Evolutionary conservation across 805 yeast species (phyloP), one percentile per base, ranked within the genome.

Genomic region (Candida wancherniae): DNA sequence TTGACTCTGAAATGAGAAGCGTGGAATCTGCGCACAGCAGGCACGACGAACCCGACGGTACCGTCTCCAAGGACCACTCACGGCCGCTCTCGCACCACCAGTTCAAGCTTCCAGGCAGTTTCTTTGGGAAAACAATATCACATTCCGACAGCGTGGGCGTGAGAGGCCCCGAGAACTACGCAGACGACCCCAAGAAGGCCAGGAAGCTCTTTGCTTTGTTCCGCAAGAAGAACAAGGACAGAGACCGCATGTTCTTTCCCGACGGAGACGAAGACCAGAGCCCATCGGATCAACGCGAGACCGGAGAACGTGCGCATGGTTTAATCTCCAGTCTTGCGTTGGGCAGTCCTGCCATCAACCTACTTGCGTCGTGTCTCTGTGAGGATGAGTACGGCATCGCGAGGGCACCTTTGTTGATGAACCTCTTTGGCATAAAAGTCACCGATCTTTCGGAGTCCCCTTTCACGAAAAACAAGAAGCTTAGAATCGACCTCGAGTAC

Each of bases 361-460:
- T 86, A 35, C 66, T 86, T 4, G 86, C 92, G 4, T 75, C 94
- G 1, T 71, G 79, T 22, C 75, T 92, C 38, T 65, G 79, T 26
- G 72, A 75, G 31, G 96, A 87, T 53, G 95, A 85, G 37, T 73
- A 71, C 42, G 85, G 84, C 1, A 69, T 72, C 3, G 73, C 79
- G 34, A 73, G 95, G 38, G 92, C 95, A 0, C 96, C 98, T 1
- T 65, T 90, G 19, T 55, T 92, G 23, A 57, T 87, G 22, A 80
- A 84, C 11, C 73, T 87, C 55, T 50, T 92, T 15, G 81, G 85
- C 5, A 65, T 87, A 24, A 68, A 71, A 24, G 67, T 92, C 4
- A 57, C 71, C 24, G 79, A 76, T 41, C 55, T 67, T 7, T 63
- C 77, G 1, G 53, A 56, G 34, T 63, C 45, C 31, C 55, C 56